These are phyloP conservation scores for Boletus pseudopeckii DNA, from an alignment of 768 basidiomycete species.

Conservation along the genomic window DNA sequence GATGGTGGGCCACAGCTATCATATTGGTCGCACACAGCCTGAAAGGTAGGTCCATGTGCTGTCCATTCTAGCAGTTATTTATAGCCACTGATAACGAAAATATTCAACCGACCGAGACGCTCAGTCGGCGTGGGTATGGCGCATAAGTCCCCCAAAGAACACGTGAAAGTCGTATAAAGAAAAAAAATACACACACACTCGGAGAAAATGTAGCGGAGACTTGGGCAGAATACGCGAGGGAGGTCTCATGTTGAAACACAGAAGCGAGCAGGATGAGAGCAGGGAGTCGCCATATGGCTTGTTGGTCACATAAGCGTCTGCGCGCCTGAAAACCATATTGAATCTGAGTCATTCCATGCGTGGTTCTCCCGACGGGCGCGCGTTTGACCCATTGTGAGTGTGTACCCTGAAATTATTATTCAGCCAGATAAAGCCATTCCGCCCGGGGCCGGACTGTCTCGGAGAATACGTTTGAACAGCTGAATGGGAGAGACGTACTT, in stretches of 20 bases:
- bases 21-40: neutral
- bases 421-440: neutral
- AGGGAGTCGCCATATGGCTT: neutral
- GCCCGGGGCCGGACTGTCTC: neutral
- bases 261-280: neutral
- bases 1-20: neutral
- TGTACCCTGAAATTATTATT: neutral
- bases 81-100: neutral
- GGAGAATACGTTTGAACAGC: neutral
- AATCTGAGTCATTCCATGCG: neutral
- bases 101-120: neutral
- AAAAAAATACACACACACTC: neutral
- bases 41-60: neutral
- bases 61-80: neutral
- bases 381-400: neutral
- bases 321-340: neutral
- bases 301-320: neutral
- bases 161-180: neutral
- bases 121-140: neutral
- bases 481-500: neutral
- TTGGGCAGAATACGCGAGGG: neutral
- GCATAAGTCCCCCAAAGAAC: neutral
- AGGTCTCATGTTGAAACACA: neutral
- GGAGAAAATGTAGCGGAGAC: neutral
- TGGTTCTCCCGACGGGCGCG: too few species aligned